Evolutionary conservation across 1,284 basidiomycete species (phyloP), one percentile per base, ranked within the genome.

Genomic region (Sanghuangporus weigelae): DNA sequence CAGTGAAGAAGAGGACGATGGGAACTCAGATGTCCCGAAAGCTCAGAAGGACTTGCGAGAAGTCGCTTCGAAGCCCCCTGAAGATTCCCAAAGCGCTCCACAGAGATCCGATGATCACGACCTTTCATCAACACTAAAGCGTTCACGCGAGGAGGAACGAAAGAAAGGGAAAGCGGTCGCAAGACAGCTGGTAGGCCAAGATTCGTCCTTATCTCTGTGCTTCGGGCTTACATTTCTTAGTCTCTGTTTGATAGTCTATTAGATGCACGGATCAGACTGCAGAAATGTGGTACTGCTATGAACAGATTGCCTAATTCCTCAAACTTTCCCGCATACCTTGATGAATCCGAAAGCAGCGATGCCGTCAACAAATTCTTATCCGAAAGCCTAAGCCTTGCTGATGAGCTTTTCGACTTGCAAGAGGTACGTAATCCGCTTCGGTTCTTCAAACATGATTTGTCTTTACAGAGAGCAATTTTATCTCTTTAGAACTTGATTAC

Each of bases 221-320:
- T 3, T 2, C 8, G 38, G 6, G 36, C 16, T 54, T 57, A 51
- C 23, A 35, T 59, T 67, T 21, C 44, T 14, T 14, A 96, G 93
- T 79, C 81, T 5, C 76, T 95, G 38, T 96, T 93, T 87, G 93
- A 96, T 72, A 81, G 82, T 6, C 78, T 97, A 40, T 81, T 97
- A 42, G 93, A 96, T 71, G 84, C 91, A 19, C 86, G 95, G 42
- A 98, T 98, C 73, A 87, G 88, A 36, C 75, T 96, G 60, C 95
- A 97, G 76, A 97, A 95, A 77, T 84, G 87, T 23, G 78, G 87
- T 53, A 72, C 77, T 1, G 79, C 86, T 11, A 80, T 85, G 4
- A 90, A 93, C 70, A 75, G 79, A 61, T 78, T 95, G 12, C 84
- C 86, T 0, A 57, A 69, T 46, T 81, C 78, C 73, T 5, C 70